Conservation (phyloP, 768 basidiomycete species). For the Gyrodon lividus region DNA sequence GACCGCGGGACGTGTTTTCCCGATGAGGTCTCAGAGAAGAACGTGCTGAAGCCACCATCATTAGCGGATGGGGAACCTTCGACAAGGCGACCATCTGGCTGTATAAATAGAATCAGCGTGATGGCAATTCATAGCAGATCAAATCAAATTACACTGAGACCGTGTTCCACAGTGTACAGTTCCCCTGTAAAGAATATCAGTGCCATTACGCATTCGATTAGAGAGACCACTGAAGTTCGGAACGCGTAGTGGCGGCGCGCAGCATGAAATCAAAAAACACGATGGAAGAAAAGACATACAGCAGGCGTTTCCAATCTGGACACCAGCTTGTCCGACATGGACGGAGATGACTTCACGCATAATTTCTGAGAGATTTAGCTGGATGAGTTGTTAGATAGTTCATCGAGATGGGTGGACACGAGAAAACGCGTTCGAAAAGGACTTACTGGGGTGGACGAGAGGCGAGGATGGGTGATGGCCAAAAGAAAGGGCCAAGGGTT, state of each 20-base stretch:
- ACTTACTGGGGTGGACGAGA: conserved; percentile 27
- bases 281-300: conserved; percentile 59
- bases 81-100: conserved; percentile 93
- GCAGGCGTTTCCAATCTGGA: conserved; percentile 97
- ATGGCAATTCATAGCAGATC: conserved; percentile 1
- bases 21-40: conserved; percentile 96
- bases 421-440: conserved; percentile 26
- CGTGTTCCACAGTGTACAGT: conserved; percentile 98
- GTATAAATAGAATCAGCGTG: conserved; percentile 21
- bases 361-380: conserved; percentile 27
- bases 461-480: conserved; percentile 29
- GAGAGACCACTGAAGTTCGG: conserved; percentile 5
- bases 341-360: conserved; percentile 98
- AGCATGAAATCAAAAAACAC: background rate
- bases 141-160: conserved; percentile 69
- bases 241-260: conserved; percentile 15
- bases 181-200: conserved; percentile 66
- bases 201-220: background rate
- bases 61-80: conserved; percentile 72
- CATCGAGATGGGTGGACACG: conserved; percentile 19
- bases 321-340: conserved; percentile 98
- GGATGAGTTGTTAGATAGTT: background rate
- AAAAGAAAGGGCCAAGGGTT: conserved; percentile 38
- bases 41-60: conserved; percentile 96
- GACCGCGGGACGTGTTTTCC: conserved; percentile 98